Evolutionary conservation across 2,329 filamentous ascomycete species (phyloP).

Genomic region (Emergomyces pasteurianus): DNA sequence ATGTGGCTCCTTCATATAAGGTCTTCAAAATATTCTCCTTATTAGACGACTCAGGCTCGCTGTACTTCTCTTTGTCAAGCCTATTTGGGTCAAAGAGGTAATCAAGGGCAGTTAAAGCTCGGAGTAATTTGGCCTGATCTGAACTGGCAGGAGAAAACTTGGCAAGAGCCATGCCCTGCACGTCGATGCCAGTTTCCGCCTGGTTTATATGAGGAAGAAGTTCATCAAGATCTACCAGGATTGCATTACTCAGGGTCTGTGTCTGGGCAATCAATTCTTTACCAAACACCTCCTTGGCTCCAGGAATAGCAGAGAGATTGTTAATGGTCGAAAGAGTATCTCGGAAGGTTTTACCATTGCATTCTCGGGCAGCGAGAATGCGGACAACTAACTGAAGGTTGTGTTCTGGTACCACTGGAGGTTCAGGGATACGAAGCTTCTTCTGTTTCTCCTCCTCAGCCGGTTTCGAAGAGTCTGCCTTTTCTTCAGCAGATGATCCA

Average conservation of each 20-base stretch:
- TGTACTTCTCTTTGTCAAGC: slow-evolving; percentile 39
- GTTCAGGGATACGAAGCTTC: slow-evolving; percentile 55
- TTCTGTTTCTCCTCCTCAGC: slow-evolving; percentile 40
- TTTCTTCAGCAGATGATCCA: slow-evolving; percentile 31
- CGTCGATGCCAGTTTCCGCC: slow-evolving; percentile 80
- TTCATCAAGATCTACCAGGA: slow-evolving; percentile 72
- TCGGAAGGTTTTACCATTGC: slow-evolving; percentile 94
- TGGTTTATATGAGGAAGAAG: slow-evolving; percentile 76
- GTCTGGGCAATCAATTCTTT: slow-evolving; percentile 83
- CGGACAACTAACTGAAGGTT: slow-evolving; percentile 92
- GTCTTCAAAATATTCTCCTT: slow-evolving; percentile 78
- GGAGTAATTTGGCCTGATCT: slow-evolving; percentile 88
- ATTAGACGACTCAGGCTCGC: slow-evolving; percentile 46
- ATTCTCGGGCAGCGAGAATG: slow-evolving; percentile 90
- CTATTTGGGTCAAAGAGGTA: slow-evolving; percentile 83
- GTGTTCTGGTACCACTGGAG: slow-evolving; percentile 74
- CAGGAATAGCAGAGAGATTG: slow-evolving; percentile 86
- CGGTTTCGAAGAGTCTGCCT: slow-evolving; percentile 24
- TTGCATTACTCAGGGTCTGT: slow-evolving; percentile 69
- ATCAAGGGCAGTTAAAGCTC: slow-evolving; percentile 85
- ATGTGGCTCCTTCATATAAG: slow-evolving; percentile 82
- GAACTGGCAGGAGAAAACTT: slow-evolving; percentile 95
- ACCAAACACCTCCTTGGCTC: slow-evolving; percentile 82
- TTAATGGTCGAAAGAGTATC: slow-evolving; percentile 98
- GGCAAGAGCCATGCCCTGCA: slow-evolving; percentile 83